Evolutionary conservation across 805 yeast genomes (phyloP).

Genomic region (Candida succiphila): DNA sequence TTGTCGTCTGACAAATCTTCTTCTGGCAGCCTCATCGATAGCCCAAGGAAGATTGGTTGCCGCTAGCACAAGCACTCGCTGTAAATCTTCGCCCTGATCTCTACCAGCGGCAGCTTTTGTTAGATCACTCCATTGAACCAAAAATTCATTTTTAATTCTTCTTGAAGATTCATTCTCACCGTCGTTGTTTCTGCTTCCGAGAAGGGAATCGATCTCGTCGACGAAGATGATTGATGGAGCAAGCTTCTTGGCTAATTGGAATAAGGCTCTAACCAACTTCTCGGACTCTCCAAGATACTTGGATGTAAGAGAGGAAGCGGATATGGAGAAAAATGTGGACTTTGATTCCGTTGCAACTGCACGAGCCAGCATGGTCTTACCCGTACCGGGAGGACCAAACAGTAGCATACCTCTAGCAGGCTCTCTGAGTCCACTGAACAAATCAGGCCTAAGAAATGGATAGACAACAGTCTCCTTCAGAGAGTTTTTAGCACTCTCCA

Average conservation of each 20-base stretch:
- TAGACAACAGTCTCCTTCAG: slow-evolving; percentile 92
- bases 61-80: slow-evolving; percentile 80
- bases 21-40: slow-evolving; percentile 92
- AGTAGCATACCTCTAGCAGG: slow-evolving; percentile 94
- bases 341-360: slow-evolving; percentile 95
- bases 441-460: slow-evolving; percentile 89
- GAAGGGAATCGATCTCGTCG: slow-evolving; percentile 89
- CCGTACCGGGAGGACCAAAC: slow-evolving; percentile 99
- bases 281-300: slow-evolving; percentile 89
- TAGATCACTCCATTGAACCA: slow-evolving; percentile 90
- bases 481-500: slow-evolving; percentile 80
- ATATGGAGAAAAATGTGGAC: slow-evolving; percentile 85
- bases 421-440: slow-evolving; percentile 83
- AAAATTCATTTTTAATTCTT: slow-evolving; percentile 84
- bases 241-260: slow-evolving; percentile 71
- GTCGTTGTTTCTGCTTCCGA: slow-evolving; percentile 66
- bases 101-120: slow-evolving; percentile 81
- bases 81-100: slow-evolving; percentile 38
- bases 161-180: slow-evolving; percentile 78
- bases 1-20: slow-evolving; percentile 85
- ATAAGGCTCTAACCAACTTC: slow-evolving; percentile 82
- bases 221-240: slow-evolving; percentile 93
- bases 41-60: slow-evolving; percentile 98
- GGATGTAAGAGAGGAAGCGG: slow-evolving; percentile 84
- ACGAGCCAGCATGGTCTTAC: slow-evolving; percentile 93